phyloP scores from a whole-genome alignment of 768 basidiomycete species.

The Cantharellus anzutake region DNA sequence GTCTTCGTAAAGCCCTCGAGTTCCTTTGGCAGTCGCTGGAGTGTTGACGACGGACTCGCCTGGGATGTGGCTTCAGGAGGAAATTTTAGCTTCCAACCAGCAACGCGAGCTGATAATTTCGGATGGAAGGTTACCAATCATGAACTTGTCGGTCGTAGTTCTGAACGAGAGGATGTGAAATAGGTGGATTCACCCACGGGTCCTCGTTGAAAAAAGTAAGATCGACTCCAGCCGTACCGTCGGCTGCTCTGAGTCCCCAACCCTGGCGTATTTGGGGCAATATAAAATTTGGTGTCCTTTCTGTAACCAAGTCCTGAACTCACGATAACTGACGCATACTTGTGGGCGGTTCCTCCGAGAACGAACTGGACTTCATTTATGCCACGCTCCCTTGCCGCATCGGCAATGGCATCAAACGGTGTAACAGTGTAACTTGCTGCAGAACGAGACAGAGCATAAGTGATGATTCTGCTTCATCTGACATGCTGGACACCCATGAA shows the following conservation, averaged over 20 bases:
- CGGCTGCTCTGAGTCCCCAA: background rate
- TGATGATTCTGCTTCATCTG: background rate
- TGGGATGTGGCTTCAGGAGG: conserved; percentile 1
- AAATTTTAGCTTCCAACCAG: background rate
- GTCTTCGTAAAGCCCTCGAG: conserved; percentile 33
- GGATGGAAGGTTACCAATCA: background rate
- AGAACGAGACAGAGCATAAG: background rate
- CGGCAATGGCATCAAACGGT: conserved; percentile 39
- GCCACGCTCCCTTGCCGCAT: conserved; percentile 27
- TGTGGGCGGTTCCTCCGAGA: background rate
- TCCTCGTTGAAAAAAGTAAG: background rate
- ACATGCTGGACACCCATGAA: conserved; percentile 18
- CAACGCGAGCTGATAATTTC: background rate
- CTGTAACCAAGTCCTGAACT: background rate
- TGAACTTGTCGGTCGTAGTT: background rate
- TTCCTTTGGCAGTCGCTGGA: conserved; percentile 36
- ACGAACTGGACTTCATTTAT: conserved; percentile 32
- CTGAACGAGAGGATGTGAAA: background rate
- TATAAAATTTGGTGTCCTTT: background rate
- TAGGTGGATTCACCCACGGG: background rate
- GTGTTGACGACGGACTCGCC: conserved; percentile 17
- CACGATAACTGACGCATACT: background rate
- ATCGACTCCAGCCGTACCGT: background rate
- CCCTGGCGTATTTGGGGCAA: background rate
- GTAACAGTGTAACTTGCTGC: conserved; percentile 37